Base-by-base conservation (phyloP, 306 rosid species). In the Crotalaria pallida region DNA sequence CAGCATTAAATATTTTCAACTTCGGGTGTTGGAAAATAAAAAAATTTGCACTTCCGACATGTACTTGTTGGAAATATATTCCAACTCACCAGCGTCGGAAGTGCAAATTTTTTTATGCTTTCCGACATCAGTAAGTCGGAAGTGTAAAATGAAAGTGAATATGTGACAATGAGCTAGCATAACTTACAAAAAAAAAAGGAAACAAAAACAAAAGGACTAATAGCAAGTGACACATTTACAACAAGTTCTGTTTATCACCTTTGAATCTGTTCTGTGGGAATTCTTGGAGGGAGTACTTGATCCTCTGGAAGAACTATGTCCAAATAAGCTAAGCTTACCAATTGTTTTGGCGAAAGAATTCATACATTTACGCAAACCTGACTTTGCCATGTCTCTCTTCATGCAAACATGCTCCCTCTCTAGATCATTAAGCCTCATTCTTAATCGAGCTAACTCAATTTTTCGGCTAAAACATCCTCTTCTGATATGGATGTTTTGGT, bases 321-420 rank as follows among this genome's bases (percentile, higher is more conserved):
- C 96, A 80, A 91, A 91, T 79, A 91, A 76, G 61, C 88, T 80
- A 71, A 95, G 74, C 79, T 79, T 91, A 52, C 93, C 84, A 18
- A 95, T 83, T 79, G 84, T 89, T 84, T 82, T 91, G 10, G 99
- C 91, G 83, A 95, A 89, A 52, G 99, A 89, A 72, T 80, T 84
- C 89, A 95, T 86, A 33, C 91, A 85, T 58, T 95, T 95, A n/a
- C 92, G 87, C 0, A 97, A 91, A 44, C 84, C 81, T 0, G 99
- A 95, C 74, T 86, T 95, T 1, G 86, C 87, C 96, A 91, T 87
- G n/a, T 89, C 97, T 83, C 97, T 91, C 84, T 92, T 95, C 96
- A 95, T 95, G 77, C 97, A 95, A 52, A 91, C 97, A 72, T 95
- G 99, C 45, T 95, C 99, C 75, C 89, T 91, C 79, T 95, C 99